These are phyloP conservation scores for Apophysomyces trapeziformis DNA, from an alignment of 371 early-diverging fungal genomes.

Conservation along the genomic window DNA sequence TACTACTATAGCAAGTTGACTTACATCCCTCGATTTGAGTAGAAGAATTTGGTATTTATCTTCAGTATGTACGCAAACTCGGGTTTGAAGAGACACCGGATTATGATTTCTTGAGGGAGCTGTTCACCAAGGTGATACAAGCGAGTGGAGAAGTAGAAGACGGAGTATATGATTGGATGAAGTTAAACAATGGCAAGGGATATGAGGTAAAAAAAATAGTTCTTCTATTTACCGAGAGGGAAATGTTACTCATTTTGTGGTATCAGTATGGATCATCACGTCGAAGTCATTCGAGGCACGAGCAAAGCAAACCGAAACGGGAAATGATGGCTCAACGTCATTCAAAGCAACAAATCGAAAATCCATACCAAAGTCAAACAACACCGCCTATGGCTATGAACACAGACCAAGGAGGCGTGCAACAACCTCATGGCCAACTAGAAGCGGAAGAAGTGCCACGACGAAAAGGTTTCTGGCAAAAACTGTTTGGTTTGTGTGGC, in stretches of 20 bases:
- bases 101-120: constrained; percentile 80
- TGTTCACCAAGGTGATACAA: constrained; percentile 81
- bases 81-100: constrained; percentile 95
- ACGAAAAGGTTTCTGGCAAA: constrained; percentile 4
- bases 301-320: constrained; percentile 3
- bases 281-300: not conserved
- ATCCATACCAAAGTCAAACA: not conserved
- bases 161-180: constrained; percentile 91
- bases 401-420: not conserved
- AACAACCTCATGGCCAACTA: constrained; percentile 3
- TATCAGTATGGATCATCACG: not conserved
- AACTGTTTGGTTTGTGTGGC: not conserved
- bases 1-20: not conserved
- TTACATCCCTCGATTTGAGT: not conserved
- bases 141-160: constrained; percentile 77
- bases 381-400: constrained; percentile 5
- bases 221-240: not conserved
- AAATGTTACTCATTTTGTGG: not conserved
- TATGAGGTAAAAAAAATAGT: constrained; percentile 38
- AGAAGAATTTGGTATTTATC: constrained; percentile 86
- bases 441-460: not conserved
- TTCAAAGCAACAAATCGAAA: not conserved
- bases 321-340: not conserved
- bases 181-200: constrained; percentile 60
- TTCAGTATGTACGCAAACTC: constrained; percentile 85